Percentiles rank a stretch among this genome's conserved stretches.
Evolutionary conservation across 495 filamentous ascomycete genomes (phyloP).

Genomic region (Cladorrhinum samala): DNA sequence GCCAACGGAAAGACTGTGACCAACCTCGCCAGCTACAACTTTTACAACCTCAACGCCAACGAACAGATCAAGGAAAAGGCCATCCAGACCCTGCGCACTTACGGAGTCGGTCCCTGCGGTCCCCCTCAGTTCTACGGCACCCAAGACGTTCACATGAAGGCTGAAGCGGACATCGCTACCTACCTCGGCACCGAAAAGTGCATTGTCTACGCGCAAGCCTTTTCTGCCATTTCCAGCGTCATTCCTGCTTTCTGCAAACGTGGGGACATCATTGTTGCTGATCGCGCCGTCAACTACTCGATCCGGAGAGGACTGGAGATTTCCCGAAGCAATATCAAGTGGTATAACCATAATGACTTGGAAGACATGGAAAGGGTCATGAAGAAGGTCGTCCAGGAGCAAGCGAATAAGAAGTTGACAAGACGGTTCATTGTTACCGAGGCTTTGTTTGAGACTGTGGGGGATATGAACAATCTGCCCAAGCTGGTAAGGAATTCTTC

Average conservation of each 20-base stretch:
- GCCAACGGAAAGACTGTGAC: conserved; percentile 81
- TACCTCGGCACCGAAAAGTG: conserved; percentile 80
- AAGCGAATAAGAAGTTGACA: conserved; percentile 81
- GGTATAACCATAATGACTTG: conserved; percentile 97
- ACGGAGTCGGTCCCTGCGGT: conserved; percentile 93
- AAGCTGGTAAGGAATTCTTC: conserved; percentile 60
- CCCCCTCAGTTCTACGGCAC: conserved; percentile 97
- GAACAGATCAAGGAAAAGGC: conserved; percentile 91
- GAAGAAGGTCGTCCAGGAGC: conserved; percentile 77
- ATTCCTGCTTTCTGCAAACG: conserved; percentile 96
- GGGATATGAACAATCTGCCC: conserved; percentile 79
- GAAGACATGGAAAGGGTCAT: conserved; percentile 85
- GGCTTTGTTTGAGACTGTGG: conserved; percentile 84
- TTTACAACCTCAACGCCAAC: conserved; percentile 92
- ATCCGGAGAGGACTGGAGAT: conserved; percentile 93
- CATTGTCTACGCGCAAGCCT: conserved; percentile 92
- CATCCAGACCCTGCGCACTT: conserved; percentile 84
- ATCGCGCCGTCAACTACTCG: conserved; percentile 87
- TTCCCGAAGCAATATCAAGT: conserved; percentile 78
- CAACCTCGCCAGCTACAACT: conserved; percentile 91
- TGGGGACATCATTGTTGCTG: conserved; percentile 97
- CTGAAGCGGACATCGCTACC: conserved; percentile 86
- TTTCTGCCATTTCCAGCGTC: conserved; percentile 88
- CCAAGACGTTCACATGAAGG: conserved; percentile 97
- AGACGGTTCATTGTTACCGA: conserved; percentile 95